Evolutionary conservation across 306 rosid species (phyloP).

Genomic region (Argentina anserina): DNA sequence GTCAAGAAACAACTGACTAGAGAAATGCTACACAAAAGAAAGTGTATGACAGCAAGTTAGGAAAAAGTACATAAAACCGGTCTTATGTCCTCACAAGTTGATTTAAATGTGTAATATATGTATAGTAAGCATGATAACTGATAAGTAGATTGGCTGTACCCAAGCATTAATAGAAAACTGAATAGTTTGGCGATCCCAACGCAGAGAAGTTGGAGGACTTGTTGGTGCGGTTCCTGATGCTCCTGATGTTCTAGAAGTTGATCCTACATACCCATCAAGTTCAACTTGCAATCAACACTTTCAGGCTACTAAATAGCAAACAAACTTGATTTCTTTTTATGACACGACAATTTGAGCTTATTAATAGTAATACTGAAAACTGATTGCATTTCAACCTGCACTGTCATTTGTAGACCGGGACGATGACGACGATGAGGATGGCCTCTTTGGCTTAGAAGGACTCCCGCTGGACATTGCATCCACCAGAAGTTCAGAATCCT

Average conservation of each 20-base stretch:
- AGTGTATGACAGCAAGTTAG: background rate
- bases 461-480: constrained; percentile 60
- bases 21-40: background rate
- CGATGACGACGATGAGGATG: constrained; percentile 44
- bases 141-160: constrained; percentile 44
- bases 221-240: constrained; percentile 61
- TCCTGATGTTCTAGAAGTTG: constrained; percentile 66
- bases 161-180: constrained; percentile 93
- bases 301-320: background rate
- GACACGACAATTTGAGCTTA: constrained; percentile 6
- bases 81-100: background rate
- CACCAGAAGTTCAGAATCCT: constrained; percentile 86
- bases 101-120: background rate
- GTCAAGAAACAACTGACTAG: background rate
- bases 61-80: background rate
- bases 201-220: constrained; percentile 58
- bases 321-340: background rate
- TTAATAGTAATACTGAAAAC: background rate
- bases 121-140: constrained; percentile 11
- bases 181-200: constrained; percentile 85
- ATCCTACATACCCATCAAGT: constrained; percentile 43
- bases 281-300: constrained; percentile 16
- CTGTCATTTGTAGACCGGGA: constrained; percentile 46
- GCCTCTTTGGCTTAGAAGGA: constrained; percentile 63
- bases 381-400: constrained; percentile 42